Base-by-base conservation (phyloP, 345 rosid genomes). In the Diplotaxis tenuifolia region DNA sequence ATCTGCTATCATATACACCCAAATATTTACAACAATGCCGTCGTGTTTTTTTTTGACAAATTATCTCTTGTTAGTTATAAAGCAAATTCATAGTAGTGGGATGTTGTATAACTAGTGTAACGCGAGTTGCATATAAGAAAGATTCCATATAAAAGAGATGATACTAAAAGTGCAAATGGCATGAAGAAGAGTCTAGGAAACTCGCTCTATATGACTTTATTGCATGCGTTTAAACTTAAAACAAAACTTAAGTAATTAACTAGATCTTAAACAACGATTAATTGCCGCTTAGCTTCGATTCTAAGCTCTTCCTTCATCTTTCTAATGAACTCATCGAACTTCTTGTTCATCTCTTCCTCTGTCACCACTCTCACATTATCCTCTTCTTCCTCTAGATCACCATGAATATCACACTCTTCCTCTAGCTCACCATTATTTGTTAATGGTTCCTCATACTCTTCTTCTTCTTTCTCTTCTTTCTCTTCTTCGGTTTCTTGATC, bases 311-410 rank as follows among this genome's bases (percentile, higher is more conserved):
- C 90, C 75, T 86, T 91, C 91, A 79, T 91, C 80, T 83, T 94
- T 63, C 89, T 86, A 3, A 94, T 94, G 67, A 94, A 94, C 66
- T 94, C 98, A 16, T 94, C 98, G 50, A 91, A 89, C 58, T 80
- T 94, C 82, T 84, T 89, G 82, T 89, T 88, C 67, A 94, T 62
- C 8, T 91, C 97, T 42, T 87, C 96, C 28, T 83, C 83, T 40
- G 83, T 89, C 70, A 89, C 10, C 80, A 55, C 60, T 47, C 68
- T 86, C 60, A 75, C 78, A 50, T 55, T 79, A 42, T 75, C 82
- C 47, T 42, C 74, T 14, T 78, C 84, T 16, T 64, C 79, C 2
- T 78, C 1, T 15, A 40, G 27, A 4, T 50, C 57, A 5, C 29
- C 70, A 12, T 34, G 61, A 21, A 21, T 27, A 28, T 59, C 77